Conservation (phyloP, 2,329 filamentous ascomycete species). For the Sporothrix globosa region DNA sequence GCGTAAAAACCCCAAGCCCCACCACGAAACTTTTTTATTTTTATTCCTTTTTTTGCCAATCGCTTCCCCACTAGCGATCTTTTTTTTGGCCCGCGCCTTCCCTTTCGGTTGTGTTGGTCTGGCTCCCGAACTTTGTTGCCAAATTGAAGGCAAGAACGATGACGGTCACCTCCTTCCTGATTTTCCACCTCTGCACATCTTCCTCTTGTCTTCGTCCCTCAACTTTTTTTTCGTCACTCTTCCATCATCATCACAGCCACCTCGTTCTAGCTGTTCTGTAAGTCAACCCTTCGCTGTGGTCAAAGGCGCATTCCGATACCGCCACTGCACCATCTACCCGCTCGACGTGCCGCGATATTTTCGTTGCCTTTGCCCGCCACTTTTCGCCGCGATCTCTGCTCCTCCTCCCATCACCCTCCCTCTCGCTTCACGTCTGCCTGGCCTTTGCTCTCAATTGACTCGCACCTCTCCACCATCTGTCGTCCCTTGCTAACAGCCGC, state of each 20-base stretch:
- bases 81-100: conserved; percentile 30
- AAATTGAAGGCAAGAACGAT: conserved; percentile 5
- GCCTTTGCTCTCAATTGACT: neutral
- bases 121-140: neutral
- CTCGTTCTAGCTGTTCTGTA: neutral
- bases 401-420: neutral
- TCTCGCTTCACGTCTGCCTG: neutral
- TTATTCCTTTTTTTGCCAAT: conserved; percentile 18
- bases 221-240: conserved; percentile 1
- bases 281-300: neutral
- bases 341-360: conserved; percentile 11
- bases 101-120: conserved; percentile 17
- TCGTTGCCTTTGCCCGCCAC: conserved; percentile 9
- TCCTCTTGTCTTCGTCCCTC: neutral
- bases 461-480: neutral
- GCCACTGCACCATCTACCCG: neutral
- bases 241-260: neutral
- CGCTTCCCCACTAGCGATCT: conserved; percentile 24
- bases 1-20: conserved; percentile 12
- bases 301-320: conserved; percentile 5
- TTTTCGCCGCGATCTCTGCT: neutral
- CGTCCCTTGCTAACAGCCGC: neutral
- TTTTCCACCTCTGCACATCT: conserved; percentile 19
- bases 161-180: neutral
- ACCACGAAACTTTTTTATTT: conserved; percentile 16